phyloP scores from a whole-genome alignment of 306 rosid genomes.

The Quercus gilva region DNA sequence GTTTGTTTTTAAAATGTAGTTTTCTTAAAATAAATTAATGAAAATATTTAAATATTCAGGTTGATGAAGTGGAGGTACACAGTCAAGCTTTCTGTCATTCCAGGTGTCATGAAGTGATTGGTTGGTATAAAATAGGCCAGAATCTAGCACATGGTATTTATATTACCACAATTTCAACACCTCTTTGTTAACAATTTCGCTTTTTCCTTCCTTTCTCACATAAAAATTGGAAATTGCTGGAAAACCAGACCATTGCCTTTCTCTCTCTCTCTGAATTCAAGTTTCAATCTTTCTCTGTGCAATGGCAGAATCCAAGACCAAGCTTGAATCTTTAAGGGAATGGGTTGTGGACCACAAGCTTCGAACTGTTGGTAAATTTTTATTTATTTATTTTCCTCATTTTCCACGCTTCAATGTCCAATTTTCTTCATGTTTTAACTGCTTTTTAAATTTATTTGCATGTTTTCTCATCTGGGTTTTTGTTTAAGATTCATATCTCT shows the following conservation, averaged over 20 bases:
- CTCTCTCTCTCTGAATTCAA: not conserved
- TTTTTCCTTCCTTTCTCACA: conserved; percentile 19
- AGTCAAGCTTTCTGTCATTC: no score
- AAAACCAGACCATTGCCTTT: not conserved
- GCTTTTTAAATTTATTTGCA: not conserved
- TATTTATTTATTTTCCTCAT: not conserved
- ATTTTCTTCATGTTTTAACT: not conserved
- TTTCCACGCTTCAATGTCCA: not conserved
- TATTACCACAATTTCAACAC: not conserved
- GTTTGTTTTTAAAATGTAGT: no score
- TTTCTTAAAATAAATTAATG: no score
- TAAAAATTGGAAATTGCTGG: not conserved
- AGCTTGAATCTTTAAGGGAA: conserved; percentile 57
- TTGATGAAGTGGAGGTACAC: no score
- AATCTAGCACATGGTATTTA: not conserved
- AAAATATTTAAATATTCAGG: no score
- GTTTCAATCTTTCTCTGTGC: not conserved
- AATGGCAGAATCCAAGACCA: conserved; percentile 75
- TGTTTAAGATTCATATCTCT: not conserved
- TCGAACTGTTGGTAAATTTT: conserved; percentile 76
- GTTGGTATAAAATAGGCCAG: not conserved
- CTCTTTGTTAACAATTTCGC: conserved; percentile 39
- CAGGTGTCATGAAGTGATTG: no score
- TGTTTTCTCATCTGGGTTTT: not conserved
- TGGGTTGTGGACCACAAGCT: conserved; percentile 92